Conservation (phyloP, 345 rosid species). For the Hibiscus syriacus region DNA sequence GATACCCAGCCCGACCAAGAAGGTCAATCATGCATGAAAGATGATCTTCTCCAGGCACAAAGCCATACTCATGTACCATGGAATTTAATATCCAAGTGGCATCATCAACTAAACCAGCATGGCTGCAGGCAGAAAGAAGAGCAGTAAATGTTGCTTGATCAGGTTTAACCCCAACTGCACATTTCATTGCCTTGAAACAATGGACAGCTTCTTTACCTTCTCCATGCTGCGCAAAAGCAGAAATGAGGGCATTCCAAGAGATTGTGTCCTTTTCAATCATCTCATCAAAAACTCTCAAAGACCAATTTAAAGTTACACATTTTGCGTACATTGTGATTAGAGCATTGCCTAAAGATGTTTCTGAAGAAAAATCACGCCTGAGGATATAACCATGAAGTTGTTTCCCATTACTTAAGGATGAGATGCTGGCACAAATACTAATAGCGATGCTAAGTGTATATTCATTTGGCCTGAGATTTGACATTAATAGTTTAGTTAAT, state of each 20-base stretch:
- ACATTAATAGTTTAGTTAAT: conserved; percentile 31
- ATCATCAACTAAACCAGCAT: conserved; percentile 42
- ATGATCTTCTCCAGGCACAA: conserved; percentile 48
- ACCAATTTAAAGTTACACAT: conserved; percentile 48
- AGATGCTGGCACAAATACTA: conserved; percentile 43
- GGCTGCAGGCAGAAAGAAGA: conserved; percentile 75
- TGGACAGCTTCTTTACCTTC: conserved; percentile 50
- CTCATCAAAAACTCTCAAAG: conserved; percentile 39
- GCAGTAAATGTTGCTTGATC: conserved; percentile 61
- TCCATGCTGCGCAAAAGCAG: conserved; percentile 72
- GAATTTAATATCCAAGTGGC: conserved; percentile 45
- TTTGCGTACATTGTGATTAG: conserved; percentile 60
- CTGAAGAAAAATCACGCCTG: conserved; percentile 26
- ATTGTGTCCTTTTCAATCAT: conserved; percentile 47
- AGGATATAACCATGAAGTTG: conserved; percentile 49
- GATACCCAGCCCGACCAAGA: conserved; percentile 67
- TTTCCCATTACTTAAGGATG: conserved; percentile 42
- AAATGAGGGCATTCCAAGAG: conserved; percentile 55
- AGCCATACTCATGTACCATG: conserved; percentile 37
- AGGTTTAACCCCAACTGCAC: conserved; percentile 27
- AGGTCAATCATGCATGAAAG: conserved; percentile 69
- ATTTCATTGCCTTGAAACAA: conserved; percentile 40
- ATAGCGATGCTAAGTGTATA: conserved; percentile 50
- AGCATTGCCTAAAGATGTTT: conserved; percentile 48
- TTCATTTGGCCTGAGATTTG: conserved; percentile 41